Base-by-base conservation (phyloP, 2,329 filamentous ascomycete genomes). In the Endothia cerciana region DNA sequence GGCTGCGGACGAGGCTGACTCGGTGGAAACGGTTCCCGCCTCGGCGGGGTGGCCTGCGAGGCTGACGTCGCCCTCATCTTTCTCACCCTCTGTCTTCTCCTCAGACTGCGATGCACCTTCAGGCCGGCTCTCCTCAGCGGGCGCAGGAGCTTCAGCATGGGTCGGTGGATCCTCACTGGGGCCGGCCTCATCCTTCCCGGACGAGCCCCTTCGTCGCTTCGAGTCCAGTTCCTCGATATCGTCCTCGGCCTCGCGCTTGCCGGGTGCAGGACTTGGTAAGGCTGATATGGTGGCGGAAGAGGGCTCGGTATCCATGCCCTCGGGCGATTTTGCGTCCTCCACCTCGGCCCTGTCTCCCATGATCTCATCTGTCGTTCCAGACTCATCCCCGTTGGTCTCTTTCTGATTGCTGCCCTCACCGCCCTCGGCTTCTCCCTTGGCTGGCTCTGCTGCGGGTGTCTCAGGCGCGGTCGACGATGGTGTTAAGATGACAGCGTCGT, bases 191-290 rank as follows among this genome's bases (percentile, higher is more conserved):
- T 65, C 70, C 28, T 69, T 67, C 30, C 58, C 69, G n/a, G 68
- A 70, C 10, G 79, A 80, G 61, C 83, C 82, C 74, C 82, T 87
- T 0, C 82, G 61, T 71, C 83, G 85, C 78, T 87, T 87, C 43
- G 72, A 73, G 40, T 73, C 72, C 22, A 63, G 68, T 51, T 75
- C 75, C 11, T 75, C 56, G 30, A 80, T 78, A 2, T 81, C 78
- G 28, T 83, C 81, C 2, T 84, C 82, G 0, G 85, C 86, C 66
- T 86, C 85, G 43, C 85, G 80, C 74, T 89, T 89, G 2, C 83
- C 62, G 0, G 61, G 64, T 0, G 55, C 51, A 8, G 65, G 64
- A 41, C 61, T 66, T 11, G 40, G 22, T 17, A 63, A 62, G 11
- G 69, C 70, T 3, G 59, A 47, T 15, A 59, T 45, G 11, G 60